These are phyloP conservation scores for Apium graveolens DNA, from an alignment of 129 eudicot genomes.

Conservation along the genomic window DNA sequence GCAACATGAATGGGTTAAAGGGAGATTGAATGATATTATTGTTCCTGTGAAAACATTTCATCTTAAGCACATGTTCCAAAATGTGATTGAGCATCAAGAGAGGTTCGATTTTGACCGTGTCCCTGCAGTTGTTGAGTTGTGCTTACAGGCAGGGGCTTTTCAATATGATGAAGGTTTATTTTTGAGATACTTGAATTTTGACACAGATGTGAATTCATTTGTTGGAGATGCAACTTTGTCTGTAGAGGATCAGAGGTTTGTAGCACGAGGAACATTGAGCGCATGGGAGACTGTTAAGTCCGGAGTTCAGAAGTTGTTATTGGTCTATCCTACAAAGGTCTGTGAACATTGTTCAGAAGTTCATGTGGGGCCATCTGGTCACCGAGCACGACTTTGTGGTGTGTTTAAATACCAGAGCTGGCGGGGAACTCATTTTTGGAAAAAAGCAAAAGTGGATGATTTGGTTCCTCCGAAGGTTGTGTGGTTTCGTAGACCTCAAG, in stretches of 20 bases:
- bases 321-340: constrained; percentile 68
- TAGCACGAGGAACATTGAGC: constrained; percentile 41
- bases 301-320: constrained; percentile 58
- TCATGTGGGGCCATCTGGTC: constrained; percentile 96
- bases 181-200: constrained; percentile 4
- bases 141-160: constrained; percentile 78
- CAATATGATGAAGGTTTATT: constrained; percentile 16
- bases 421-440: constrained; percentile 81
- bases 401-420: constrained; percentile 66
- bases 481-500: constrained; percentile 81
- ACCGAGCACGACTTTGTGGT: constrained; percentile 86
- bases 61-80: constrained; percentile 49
- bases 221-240: constrained; percentile 32
- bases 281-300: constrained; percentile 79
- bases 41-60: constrained; percentile 82
- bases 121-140: constrained; percentile 77
- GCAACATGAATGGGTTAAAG: constrained; percentile 63
- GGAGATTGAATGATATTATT: constrained; percentile 49
- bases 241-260: constrained; percentile 23
- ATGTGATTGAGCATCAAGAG: constrained; percentile 53
- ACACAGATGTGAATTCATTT: neutral
- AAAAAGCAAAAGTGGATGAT: constrained; percentile 72
- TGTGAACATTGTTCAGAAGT: constrained; percentile 77
- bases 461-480: constrained; percentile 63
- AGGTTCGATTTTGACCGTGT: constrained; percentile 75